Conservation (phyloP, 2,329 filamentous ascomycete species). For the Xylaria sp. region DNA sequence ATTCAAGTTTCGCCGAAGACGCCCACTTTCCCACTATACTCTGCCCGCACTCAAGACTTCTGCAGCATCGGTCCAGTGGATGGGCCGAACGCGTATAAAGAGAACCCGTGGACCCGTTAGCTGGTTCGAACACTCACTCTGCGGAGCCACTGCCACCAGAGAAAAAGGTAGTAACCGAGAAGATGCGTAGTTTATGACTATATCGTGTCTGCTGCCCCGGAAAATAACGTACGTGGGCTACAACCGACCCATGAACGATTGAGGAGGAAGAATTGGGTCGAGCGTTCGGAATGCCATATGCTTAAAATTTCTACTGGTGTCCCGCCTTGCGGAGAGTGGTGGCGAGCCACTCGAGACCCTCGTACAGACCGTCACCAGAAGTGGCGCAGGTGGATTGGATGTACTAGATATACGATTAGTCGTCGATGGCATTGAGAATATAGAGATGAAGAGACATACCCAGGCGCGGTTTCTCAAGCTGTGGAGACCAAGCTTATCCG, state of each 20-base stretch:
- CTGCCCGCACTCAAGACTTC: slow-evolving; percentile 30
- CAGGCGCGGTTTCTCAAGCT: slow-evolving; percentile 97
- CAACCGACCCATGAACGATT: slow-evolving; percentile 49
- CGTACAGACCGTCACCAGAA: slow-evolving; percentile 98
- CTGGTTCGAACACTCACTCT: slow-evolving; percentile 22
- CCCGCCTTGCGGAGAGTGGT: slow-evolving; percentile 74
- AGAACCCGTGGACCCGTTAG: slow-evolving; percentile 8
- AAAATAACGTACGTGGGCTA: slow-evolving; percentile 50
- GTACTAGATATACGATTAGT: slow-evolving; percentile 54
- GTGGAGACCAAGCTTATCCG: slow-evolving; percentile 99
- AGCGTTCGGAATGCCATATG: slow-evolving; percentile 35
- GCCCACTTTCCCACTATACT: slow-evolving; percentile 29
- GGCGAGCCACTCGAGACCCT: slow-evolving; percentile 93
- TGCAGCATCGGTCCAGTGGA: slow-evolving; percentile 25
- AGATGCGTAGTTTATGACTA: slow-evolving; percentile 44
- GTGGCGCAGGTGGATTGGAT: slow-evolving; percentile 99
- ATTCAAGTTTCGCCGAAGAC: slow-evolving; percentile 36
- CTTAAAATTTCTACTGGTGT: slow-evolving; percentile 49
- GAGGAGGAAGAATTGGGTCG: slow-evolving; percentile 39
- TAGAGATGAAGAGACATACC: slow-evolving; percentile 59
- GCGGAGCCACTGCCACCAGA: slow-evolving; percentile 26
- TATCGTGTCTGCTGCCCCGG: slow-evolving; percentile 50
- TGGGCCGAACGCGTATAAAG: slow-evolving; percentile 18
- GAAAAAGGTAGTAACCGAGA: slow-evolving; percentile 26
- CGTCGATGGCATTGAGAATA: not conserved